Base-by-base conservation (phyloP, 2,329 filamentous ascomycete species). In the Colletotrichum higginsianum region DNA sequence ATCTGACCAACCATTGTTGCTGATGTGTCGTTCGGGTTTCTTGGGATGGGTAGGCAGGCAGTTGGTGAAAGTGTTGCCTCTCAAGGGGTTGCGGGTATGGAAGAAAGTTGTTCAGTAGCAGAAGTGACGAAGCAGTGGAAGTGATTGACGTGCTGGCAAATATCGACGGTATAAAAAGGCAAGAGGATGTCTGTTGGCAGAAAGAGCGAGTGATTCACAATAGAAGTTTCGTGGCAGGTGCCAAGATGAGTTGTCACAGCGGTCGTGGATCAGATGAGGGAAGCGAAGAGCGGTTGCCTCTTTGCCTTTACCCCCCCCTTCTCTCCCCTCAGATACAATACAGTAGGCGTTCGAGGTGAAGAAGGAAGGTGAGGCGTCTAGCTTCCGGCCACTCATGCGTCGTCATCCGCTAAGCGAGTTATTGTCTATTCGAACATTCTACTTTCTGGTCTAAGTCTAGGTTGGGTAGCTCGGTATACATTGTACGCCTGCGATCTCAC, bases 1-100 rank as follows among this genome's bases (percentile, higher is more conserved):
- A 78, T 75, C 5, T 79, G 76, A 16, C 82, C 81, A 26, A 79
- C 79, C 81, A 82, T 83, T 26, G 38, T 46, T 18, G 35, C 21
- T 4, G 21, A 47, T 69, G 23, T 42, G 47, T 21, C 16, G 26
- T 23, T 42, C 23, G 11, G 9, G 13, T 4, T 16, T 16, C 23
- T 26, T n/a, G 21, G 15, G 35, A 65, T 65, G 23, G 38, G 15
- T n/a, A 11, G 35, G 35, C 11, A 38, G 0, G 35, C 9, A 38
- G 35, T n/a, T 30, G 15, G 15, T n/a, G 23, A 49, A 57, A 16
- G 26, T 18, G 42, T 11, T 38, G 23, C 26, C 46, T 23, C 50
- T 13, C 21, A 35, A 35, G 61, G 40, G n/a, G 11, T 16, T 30
- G 15, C 40, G 12, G 12, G 18, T 40, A 21, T 35, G 15, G 35